A percentile compares a stretch with the other conserved stretches of the same genome.
phyloP scores from a whole-genome alignment of 108 stramenopile species.

The Skeletonema marinoi region DNA sequence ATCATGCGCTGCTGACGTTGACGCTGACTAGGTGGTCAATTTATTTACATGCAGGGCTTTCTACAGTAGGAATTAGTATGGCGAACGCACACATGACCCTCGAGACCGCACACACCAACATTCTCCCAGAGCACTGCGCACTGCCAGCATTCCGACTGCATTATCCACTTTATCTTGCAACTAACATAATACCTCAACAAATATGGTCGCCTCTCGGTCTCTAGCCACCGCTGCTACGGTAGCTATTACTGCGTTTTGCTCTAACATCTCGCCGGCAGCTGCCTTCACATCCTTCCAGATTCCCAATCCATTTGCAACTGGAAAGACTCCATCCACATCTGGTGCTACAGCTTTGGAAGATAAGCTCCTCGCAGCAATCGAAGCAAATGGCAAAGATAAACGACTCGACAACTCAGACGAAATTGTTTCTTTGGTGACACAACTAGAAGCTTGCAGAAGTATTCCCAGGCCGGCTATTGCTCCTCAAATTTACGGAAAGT shows the following conservation, averaged over 20 bases:
- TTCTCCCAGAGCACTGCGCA: too few relatives aligned
- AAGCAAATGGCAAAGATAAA: conserved; percentile 31
- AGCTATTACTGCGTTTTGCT: not conserved
- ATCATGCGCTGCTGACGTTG: too few relatives aligned
- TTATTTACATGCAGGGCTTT: too few relatives aligned
- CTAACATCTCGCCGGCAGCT: not conserved
- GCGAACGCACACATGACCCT: too few relatives aligned
- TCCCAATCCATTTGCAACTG: conserved; percentile 25
- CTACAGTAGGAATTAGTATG: too few relatives aligned
- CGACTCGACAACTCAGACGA: conserved; percentile 71
- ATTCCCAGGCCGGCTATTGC: conserved; percentile 76
- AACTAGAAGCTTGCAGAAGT: conserved; percentile 50
- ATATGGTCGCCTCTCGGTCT: not conserved
- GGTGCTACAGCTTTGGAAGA: conserved; percentile 43
- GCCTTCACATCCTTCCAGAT: conserved; percentile 42
- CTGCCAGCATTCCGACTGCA: too few relatives aligned
- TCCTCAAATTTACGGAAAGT: conserved; percentile 72
- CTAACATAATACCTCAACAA: not conserved
- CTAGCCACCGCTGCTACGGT: not conserved
- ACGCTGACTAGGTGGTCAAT: too few relatives aligned
- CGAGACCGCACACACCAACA: too few relatives aligned
- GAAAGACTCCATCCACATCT: not conserved
- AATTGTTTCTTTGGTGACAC: conserved; percentile 52
- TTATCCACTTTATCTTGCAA: not conserved
- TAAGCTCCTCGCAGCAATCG: conserved; percentile 47